A percentile compares a stretch with the other conserved stretches of the same genome.
phyloP scores from a whole-genome alignment of 1,284 basidiomycete species.

The Boletus sp. region DNA sequence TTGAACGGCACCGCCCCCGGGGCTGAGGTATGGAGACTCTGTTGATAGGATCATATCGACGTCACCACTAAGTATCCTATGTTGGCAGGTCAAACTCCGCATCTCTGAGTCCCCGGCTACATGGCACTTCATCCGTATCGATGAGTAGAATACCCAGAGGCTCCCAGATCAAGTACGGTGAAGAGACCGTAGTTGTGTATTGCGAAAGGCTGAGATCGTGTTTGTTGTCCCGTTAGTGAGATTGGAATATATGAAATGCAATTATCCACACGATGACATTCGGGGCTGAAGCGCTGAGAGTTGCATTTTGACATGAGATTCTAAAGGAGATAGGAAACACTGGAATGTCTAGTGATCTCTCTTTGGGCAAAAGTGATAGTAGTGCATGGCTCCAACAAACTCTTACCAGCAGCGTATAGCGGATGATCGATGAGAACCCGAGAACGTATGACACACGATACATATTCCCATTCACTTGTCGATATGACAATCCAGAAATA shows the following conservation, averaged over 20 bases:
- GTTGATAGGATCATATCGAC: not conserved
- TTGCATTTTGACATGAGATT: not conserved
- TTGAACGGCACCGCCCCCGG: not conserved
- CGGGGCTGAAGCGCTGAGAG: too few species aligned
- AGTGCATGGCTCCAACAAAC: too few species aligned
- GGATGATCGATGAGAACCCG: too few species aligned
- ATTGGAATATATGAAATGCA: not conserved
- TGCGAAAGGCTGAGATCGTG: not conserved
- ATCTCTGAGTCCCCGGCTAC: not conserved
- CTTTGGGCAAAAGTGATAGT: too few species aligned
- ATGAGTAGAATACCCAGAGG: not conserved
- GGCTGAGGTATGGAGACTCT: not conserved
- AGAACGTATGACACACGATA: not conserved
- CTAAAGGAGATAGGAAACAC: too few species aligned
- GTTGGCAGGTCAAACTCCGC: not conserved
- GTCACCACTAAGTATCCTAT: not conserved
- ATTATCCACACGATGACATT: not conserved
- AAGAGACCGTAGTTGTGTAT: not conserved
- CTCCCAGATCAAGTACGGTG: not conserved
- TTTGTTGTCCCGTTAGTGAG: not conserved
- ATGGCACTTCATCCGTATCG: not conserved
- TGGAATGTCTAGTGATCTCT: too few species aligned
- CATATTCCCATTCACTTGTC: slow-evolving; percentile 6
- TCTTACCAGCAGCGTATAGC: too few species aligned
- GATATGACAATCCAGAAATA: slow-evolving; percentile 1